Evolutionary conservation across 2,329 filamentous ascomycete genomes (phyloP), one percentile per base, ranked within the genome.

Genomic region (Amylocarpus encephaloides): DNA sequence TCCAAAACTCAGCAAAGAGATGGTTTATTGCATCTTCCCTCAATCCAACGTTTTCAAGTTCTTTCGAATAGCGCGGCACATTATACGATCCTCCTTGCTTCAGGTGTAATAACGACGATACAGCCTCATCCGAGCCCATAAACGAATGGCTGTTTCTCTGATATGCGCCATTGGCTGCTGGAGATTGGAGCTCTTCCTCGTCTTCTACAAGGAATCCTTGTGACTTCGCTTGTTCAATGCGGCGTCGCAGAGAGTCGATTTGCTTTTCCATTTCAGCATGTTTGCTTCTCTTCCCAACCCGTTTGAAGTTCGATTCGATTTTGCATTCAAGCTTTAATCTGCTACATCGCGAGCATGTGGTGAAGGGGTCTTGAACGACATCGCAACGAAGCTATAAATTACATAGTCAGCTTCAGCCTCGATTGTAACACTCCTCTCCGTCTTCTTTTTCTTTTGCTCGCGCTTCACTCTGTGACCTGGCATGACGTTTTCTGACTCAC

Each of bases 221-320:
- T 16, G 73, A 62, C 60, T 79, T 75, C 52, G 83, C 82, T 56
- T 76, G 73, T 50, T 78, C 71, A 54, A 86, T 73, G 60, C 75
- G 79, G 41, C 80, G 77, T 46, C 82, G 78, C 58, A 85, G 69
- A 55, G 74, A 79, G 51, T 88, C 85, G 62, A 91, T 87, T 68
- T 91, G 85, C 69, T 83, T 86, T 66, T 89, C 86, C 86, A 91
- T 91, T 70, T 91, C 87, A 62, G 86, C 86, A 68, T 92, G 86
- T 66, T 88, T 86, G 57, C 82, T 86, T 38, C 87, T 79, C 73
- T 93, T 93, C 56, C 87, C 85, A 15, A 91, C 75, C 60, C 87
- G 83, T 75, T 90, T 91, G 71, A 92, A 92, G 68, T 90, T 89
- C 62, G 85, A 87, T 68, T 92, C 86, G 68, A 93, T 92, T 68